Evolutionary conservation across 176 grass and related monocot genomes (phyloP).

Genomic region (Bolboschoenus planiculmis): DNA sequence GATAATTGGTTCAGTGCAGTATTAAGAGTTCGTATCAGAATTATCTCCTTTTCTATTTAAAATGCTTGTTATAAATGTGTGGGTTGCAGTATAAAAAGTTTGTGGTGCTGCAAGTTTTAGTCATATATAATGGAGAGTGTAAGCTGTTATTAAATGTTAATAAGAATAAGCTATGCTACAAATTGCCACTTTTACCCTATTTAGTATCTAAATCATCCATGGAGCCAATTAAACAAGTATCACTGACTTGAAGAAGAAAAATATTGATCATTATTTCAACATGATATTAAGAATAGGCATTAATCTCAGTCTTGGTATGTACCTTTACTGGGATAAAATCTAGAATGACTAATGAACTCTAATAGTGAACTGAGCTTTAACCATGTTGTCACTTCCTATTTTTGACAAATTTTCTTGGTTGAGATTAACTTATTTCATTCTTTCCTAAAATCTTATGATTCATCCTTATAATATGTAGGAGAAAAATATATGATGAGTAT

Average conservation of each 20-base stretch:
- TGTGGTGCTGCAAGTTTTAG: neutral
- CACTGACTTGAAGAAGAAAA: neutral
- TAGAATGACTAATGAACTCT: neutral
- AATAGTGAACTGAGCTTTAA: neutral
- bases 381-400: slow-evolving; percentile 2
- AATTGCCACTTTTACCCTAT: neutral
- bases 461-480: slow-evolving; percentile 42
- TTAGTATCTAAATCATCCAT: neutral
- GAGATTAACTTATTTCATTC: slow-evolving; percentile 7
- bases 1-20: neutral
- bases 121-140: neutral
- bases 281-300: neutral
- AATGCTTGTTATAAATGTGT: neutral
- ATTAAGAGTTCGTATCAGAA: neutral
- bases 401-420: slow-evolving; percentile 2
- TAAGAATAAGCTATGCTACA: neutral
- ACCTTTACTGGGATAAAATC: neutral
- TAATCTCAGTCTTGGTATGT: neutral
- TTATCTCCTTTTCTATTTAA: neutral
- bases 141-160: neutral
- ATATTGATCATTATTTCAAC: neutral
- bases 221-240: neutral
- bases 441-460: neutral
- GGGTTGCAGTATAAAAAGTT: neutral
- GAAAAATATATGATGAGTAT: slow-evolving; percentile 73